Percentiles rank a stretch among this genome's conserved stretches.
Evolutionary conservation across 2,329 filamentous ascomycete genomes (phyloP).

Genomic region (Colletotrichum caudatum): DNA sequence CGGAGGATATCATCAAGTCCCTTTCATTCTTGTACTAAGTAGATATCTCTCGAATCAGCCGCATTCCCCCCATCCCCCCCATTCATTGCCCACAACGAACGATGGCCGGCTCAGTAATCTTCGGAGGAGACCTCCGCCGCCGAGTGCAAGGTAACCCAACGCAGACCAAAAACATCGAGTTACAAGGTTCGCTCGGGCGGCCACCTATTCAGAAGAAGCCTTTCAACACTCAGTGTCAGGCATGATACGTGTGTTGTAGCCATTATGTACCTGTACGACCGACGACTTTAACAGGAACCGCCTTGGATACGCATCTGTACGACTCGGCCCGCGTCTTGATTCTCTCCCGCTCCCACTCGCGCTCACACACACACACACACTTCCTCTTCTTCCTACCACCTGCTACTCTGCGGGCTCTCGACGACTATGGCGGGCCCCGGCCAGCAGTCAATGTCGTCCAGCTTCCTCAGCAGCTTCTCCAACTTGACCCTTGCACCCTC

Average conservation of each 20-base stretch:
- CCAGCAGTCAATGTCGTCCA: slow-evolving; percentile 51
- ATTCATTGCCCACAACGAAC: slow-evolving; percentile 15
- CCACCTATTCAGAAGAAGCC: no score
- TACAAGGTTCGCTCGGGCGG: slow-evolving; percentile 13
- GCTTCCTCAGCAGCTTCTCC: slow-evolving; percentile 47
- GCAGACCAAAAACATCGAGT: slow-evolving; percentile 1
- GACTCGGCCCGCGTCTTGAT: no score
- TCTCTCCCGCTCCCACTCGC: no score
- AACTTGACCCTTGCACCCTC: slow-evolving; percentile 44
- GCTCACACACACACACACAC: background rate
- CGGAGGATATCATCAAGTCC: background rate
- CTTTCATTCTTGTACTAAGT: background rate
- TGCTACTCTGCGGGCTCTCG: slow-evolving; percentile 22
- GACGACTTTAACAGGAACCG: no score
- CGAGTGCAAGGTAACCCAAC: no score
- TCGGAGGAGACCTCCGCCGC: slow-evolving; percentile 20
- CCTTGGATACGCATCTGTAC: no score
- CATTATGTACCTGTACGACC: no score
- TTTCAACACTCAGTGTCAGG: no score
- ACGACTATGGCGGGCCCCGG: slow-evolving; percentile 39
- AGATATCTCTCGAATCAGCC: slow-evolving; percentile 1
- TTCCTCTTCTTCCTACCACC: background rate
- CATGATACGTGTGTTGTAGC: no score
- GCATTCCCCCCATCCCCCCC: no score
- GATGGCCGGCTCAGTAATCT: background rate